A percentile compares a stretch with the other conserved stretches of the same genome.
Evolutionary conservation across 345 rosid genomes (phyloP).

Genomic region (Viola odorata): DNA sequence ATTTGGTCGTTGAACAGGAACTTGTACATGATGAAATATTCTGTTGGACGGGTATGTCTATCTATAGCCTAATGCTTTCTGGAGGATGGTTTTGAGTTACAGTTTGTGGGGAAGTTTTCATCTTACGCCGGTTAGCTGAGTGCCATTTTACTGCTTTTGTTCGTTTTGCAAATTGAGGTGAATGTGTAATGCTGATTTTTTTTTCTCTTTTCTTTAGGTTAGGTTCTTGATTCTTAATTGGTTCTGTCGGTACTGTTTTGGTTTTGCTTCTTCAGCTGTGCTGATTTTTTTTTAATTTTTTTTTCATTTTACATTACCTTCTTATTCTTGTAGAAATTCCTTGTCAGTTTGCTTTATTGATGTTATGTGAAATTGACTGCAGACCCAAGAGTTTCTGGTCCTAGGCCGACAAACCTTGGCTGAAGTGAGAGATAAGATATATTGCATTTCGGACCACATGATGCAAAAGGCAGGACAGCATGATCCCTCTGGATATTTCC

Average conservation of each 20-base stretch:
- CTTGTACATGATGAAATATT: too few species aligned
- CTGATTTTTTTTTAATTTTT: neutral
- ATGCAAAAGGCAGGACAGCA: constrained; percentile 64
- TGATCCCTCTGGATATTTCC: constrained; percentile 88
- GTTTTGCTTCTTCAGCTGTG: neutral
- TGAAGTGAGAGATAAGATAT: constrained; percentile 72
- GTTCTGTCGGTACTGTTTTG: neutral
- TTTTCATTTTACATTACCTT: neutral
- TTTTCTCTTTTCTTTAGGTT: neutral
- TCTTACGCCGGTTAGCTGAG: too few species aligned
- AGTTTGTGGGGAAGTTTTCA: too few species aligned
- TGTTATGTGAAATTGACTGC: constrained; percentile 11
- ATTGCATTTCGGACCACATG: constrained; percentile 62
- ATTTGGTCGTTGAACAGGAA: too few species aligned
- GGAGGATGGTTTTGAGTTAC: too few species aligned
- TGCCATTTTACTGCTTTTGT: too few species aligned
- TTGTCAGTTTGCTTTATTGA: constrained; percentile 5
- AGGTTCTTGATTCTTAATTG: neutral
- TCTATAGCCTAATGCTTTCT: too few species aligned
- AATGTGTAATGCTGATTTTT: neutral
- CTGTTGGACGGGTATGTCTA: too few species aligned
- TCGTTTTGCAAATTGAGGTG: too few species aligned
- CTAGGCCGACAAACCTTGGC: constrained; percentile 65
- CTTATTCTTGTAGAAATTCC: neutral
- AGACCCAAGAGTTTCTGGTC: constrained; percentile 85